phyloP scores from a whole-genome alignment of 352 stramenopile species.

The Pythium pectinolyticum region DNA sequence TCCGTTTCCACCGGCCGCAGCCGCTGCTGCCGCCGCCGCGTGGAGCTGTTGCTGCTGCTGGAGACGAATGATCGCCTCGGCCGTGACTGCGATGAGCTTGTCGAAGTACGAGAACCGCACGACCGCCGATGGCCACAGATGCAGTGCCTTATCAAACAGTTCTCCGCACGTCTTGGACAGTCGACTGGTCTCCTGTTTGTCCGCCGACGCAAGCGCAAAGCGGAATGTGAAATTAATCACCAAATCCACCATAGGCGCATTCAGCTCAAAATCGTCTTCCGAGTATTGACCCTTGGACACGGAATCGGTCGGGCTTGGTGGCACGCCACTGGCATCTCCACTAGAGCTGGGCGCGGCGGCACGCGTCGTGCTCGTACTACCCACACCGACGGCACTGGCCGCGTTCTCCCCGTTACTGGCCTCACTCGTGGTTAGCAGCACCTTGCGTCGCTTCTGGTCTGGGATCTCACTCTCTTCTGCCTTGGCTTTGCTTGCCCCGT shows the following conservation, averaged over 20 bases:
- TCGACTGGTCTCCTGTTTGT: conserved; percentile 87
- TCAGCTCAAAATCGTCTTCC: conserved; percentile 89
- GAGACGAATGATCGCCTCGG: conserved; percentile 80
- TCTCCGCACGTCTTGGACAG: conserved; percentile 88
- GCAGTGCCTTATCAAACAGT: conserved; percentile 85
- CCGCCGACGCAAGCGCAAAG: conserved; percentile 84
- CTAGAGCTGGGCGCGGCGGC: conserved; percentile 28
- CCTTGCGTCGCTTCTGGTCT: conserved; percentile 7
- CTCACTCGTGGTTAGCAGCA: neutral
- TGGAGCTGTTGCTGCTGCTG: conserved; percentile 42
- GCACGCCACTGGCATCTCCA: neutral
- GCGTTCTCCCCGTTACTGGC: neutral
- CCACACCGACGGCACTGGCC: conserved; percentile 12
- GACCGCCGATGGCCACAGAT: conserved; percentile 78
- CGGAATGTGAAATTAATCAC: conserved; percentile 92
- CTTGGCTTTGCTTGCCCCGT: conserved; percentile 1
- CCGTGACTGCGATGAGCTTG: conserved; percentile 89
- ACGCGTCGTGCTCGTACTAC: neutral
- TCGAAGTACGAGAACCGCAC: conserved; percentile 92
- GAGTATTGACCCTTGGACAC: conserved; percentile 28
- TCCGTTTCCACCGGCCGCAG: conserved; percentile 6
- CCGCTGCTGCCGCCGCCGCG: conserved; percentile 6
- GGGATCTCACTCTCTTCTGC: conserved; percentile 17
- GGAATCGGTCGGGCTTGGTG: conserved; percentile 24
- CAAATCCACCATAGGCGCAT: conserved; percentile 85